These are phyloP conservation scores for Backusella tuberculispora DNA, from an alignment of 192 early-diverging fungal genomes.

Conservation along the genomic window DNA sequence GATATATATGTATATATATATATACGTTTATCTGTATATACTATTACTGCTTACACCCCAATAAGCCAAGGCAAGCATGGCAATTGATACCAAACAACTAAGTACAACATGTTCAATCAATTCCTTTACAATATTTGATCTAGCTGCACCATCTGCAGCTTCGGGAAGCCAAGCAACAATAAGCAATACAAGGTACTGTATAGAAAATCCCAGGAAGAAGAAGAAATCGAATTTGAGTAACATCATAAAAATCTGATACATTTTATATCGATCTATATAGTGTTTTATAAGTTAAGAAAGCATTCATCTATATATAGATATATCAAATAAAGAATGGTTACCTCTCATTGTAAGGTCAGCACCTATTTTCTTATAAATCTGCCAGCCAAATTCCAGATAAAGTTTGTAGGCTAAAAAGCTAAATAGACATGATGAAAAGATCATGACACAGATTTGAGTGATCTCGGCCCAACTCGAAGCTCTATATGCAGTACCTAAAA, in stretches of 20 bases:
- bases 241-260: slow-evolving; percentile 81
- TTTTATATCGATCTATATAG: slow-evolving; percentile 65
- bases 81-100: slow-evolving; percentile 49
- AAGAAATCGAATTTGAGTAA: slow-evolving; percentile 82
- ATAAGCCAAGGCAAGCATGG: slow-evolving; percentile 54
- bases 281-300: not conserved
- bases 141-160: slow-evolving; percentile 9
- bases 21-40: not conserved
- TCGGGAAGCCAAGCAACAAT: slow-evolving; percentile 47
- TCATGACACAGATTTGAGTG: slow-evolving; percentile 64
- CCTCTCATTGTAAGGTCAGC: slow-evolving; percentile 76
- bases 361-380: slow-evolving; percentile 83
- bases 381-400: slow-evolving; percentile 85
- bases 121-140: slow-evolving; percentile 25
- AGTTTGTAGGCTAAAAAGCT: slow-evolving; percentile 61
- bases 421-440: slow-evolving; percentile 51
- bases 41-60: slow-evolving; percentile 52
- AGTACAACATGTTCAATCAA: slow-evolving; percentile 51
- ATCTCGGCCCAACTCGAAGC: slow-evolving; percentile 49
- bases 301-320: not conserved
- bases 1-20: not conserved
- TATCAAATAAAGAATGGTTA: slow-evolving; percentile 17
- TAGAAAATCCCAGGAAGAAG: slow-evolving; percentile 79
- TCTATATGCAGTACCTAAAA: slow-evolving; percentile 30
- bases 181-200: slow-evolving; percentile 71